Percentiles rank a stretch among this genome's conserved stretches.
These are phyloP conservation scores for Ricinus communis DNA, from an alignment of 345 rosid genomes.

Conservation along the genomic window DNA sequence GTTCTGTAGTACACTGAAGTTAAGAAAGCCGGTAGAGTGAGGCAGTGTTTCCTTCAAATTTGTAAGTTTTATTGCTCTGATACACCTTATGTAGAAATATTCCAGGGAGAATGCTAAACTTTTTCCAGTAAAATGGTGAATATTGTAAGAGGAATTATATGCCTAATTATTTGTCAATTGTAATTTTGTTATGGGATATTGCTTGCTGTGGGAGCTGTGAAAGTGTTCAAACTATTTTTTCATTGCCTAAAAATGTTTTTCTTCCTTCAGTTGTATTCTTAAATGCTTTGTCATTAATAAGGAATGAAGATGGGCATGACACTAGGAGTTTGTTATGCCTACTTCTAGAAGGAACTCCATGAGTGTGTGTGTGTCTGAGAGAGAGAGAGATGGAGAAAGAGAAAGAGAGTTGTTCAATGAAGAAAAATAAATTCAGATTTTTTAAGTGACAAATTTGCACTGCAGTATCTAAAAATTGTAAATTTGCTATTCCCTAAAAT, in stretches of 20 bases:
- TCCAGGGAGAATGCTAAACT: neutral
- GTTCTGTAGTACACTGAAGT: neutral
- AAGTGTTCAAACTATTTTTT: no score
- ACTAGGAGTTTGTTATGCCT: no score
- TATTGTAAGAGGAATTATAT: neutral
- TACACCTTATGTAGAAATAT: neutral
- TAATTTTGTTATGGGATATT: neutral
- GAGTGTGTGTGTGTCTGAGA: no score
- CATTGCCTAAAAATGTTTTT: neutral
- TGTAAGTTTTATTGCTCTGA: neutral
- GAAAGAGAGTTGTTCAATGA: no score
- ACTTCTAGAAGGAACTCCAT: no score
- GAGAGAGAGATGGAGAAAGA: no score
- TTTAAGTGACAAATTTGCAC: no score
- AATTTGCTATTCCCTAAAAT: no score
- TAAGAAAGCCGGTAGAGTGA: neutral
- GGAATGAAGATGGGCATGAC: no score
- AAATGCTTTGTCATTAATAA: neutral
- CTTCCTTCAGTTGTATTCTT: neutral
- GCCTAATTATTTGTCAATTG: neutral
- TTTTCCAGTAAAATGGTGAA: neutral
- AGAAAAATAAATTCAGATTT: no score
- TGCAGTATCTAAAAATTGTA: no score
- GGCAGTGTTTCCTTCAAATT: neutral
- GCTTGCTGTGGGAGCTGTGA: neutral